A percentile compares a stretch with the other conserved stretches of the same genome.
phyloP scores from a whole-genome alignment of 257 asterid species.

The Nicotiana otophora region DNA sequence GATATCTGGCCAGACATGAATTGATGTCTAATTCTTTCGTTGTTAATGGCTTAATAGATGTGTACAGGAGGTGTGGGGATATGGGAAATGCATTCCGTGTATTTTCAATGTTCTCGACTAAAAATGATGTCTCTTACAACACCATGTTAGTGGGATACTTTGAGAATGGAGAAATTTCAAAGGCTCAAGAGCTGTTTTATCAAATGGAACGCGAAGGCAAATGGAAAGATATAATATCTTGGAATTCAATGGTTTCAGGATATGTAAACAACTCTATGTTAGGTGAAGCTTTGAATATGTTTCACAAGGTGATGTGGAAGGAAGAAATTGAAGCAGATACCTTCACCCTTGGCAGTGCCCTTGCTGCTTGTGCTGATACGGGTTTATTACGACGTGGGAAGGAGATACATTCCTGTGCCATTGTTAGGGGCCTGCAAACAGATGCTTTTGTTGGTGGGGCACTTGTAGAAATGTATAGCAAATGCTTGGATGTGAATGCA shows the following conservation, averaged over 20 bases:
- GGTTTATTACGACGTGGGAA: conserved; percentile 38
- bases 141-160: conserved; percentile 75
- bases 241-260: conserved; percentile 88
- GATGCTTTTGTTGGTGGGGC: conserved; percentile 69
- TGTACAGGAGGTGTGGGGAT: conserved; percentile 60
- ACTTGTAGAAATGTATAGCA: conserved; percentile 65
- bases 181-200: conserved; percentile 57
- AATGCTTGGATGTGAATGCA: conserved; percentile 44
- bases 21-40: conserved; percentile 57
- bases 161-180: conserved; percentile 41
- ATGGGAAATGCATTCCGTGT: conserved; percentile 48
- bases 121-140: conserved; percentile 63
- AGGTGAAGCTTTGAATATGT: conserved; percentile 40
- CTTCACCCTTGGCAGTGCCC: conserved; percentile 60
- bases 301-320: conserved; percentile 29
- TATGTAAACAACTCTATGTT: conserved; percentile 51
- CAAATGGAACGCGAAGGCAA: conserved; percentile 50
- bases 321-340: conserved; percentile 54
- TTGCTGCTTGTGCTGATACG: conserved; percentile 48
- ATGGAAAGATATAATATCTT: conserved; percentile 46
- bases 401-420: conserved; percentile 55
- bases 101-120: conserved; percentile 47
- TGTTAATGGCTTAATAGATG: conserved; percentile 70
- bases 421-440: conserved; percentile 46
- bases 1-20: conserved; percentile 47